These are phyloP conservation scores for Knufia petricola DNA, from an alignment of 2,329 filamentous ascomycete genomes.

Conservation along the genomic window DNA sequence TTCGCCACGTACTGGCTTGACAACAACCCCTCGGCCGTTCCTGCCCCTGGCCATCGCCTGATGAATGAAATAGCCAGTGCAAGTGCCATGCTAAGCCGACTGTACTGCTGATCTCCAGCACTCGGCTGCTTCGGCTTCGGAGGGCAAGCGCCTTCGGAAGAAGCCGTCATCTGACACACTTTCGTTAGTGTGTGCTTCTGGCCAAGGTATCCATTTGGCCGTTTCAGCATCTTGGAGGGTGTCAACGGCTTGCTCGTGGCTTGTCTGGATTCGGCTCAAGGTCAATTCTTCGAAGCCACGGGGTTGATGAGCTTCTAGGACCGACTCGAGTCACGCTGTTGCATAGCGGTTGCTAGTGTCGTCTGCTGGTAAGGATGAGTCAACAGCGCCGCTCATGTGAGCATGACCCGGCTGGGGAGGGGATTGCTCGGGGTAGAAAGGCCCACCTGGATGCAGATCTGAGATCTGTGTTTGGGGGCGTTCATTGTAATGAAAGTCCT, in stretches of 20 bases:
- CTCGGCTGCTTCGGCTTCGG: constrained; percentile 3
- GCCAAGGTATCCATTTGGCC: constrained; percentile 6
- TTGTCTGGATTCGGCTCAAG: not conserved
- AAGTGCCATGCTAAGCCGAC: not conserved
- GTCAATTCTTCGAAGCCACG: constrained; percentile 7
- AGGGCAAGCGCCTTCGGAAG: not conserved
- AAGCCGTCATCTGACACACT: not conserved
- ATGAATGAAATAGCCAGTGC: not conserved
- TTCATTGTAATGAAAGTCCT: constrained; percentile 14
- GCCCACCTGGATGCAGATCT: constrained; percentile 39
- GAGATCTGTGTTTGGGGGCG: constrained; percentile 23
- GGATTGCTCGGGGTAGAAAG: constrained; percentile 32
- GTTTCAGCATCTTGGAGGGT: not conserved
- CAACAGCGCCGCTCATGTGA: constrained; percentile 8
- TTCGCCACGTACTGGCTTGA: too few relatives aligned
- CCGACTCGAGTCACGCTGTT: constrained; percentile 7
- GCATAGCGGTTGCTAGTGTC: constrained; percentile 7
- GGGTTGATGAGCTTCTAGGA: constrained; percentile 6
- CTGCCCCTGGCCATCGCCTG: not conserved
- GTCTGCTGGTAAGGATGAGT: constrained; percentile 6
- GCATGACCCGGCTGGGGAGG: constrained; percentile 4
- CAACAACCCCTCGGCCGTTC: not conserved
- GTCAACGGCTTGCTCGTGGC: not conserved
- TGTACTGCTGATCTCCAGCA: constrained; percentile 4
- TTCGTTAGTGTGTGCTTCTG: constrained; percentile 2